phyloP scores from a whole-genome alignment of 1,139 yeast species.

The Debaryomyces coudertii region DNA sequence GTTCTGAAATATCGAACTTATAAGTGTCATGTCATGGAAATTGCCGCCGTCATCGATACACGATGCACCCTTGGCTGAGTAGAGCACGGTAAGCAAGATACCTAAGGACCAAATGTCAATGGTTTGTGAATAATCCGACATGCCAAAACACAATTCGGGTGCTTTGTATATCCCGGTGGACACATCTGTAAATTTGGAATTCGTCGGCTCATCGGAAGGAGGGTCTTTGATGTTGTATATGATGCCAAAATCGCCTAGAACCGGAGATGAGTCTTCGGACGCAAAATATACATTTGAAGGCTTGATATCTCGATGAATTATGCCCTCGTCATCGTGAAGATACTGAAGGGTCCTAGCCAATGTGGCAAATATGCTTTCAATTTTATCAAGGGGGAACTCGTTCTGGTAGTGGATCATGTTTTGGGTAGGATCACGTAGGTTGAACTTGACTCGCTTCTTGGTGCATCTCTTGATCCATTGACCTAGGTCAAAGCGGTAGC shows the following conservation, averaged over 20 bases:
- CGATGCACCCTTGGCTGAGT: slow-evolving; percentile 49
- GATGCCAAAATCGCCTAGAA: slow-evolving; percentile 81
- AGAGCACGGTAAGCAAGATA: slow-evolving; percentile 63
- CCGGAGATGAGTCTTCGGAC: slow-evolving; percentile 36
- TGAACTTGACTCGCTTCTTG: slow-evolving; percentile 24
- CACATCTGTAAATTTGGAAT: slow-evolving; percentile 65
- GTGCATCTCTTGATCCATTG: slow-evolving; percentile 25
- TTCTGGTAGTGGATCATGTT: slow-evolving; percentile 17
- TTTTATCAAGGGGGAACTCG: slow-evolving; percentile 19
- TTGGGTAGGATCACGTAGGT: slow-evolving; percentile 25
- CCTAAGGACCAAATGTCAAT: slow-evolving; percentile 87
- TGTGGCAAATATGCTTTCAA: slow-evolving; percentile 22
- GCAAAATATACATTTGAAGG: slow-evolving; percentile 73
- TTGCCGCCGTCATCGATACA: slow-evolving; percentile 46
- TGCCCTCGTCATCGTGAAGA: slow-evolving; percentile 46
- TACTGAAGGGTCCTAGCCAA: slow-evolving; percentile 26
- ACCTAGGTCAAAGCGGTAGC: slow-evolving; percentile 31
- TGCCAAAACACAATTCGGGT: slow-evolving; percentile 79
- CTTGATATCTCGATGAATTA: slow-evolving; percentile 90
- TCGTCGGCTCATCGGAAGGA: slow-evolving; percentile 48
- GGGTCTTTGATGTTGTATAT: slow-evolving; percentile 43
- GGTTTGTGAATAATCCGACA: slow-evolving; percentile 58
- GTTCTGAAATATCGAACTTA: slow-evolving; percentile 59
- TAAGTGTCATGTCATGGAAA: slow-evolving; percentile 59
- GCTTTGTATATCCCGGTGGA: slow-evolving; percentile 80